phyloP scores from a whole-genome alignment of 768 basidiomycete genomes.

The Agaricus blazei region DNA sequence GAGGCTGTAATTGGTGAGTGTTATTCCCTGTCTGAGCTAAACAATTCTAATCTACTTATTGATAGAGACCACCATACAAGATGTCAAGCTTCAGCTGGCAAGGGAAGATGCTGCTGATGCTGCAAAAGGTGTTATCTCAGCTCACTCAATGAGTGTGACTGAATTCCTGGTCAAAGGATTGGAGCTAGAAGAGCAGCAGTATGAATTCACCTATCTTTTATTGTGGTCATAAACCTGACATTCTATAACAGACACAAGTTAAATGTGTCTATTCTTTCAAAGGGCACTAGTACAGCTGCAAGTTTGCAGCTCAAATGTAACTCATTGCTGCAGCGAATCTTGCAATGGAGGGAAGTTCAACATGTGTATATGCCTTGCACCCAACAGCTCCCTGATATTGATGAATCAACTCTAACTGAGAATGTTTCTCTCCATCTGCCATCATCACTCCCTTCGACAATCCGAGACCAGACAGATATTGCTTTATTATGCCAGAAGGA shows the following conservation, averaged over 20 bases:
- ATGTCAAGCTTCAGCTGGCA: slow-evolving; percentile 5
- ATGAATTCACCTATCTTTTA: slow-evolving; percentile 2
- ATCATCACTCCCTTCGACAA: too few species aligned
- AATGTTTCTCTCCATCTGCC: too few species aligned
- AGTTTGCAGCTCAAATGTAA: background rate
- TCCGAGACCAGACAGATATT: too few species aligned
- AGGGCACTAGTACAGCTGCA: too few species aligned
- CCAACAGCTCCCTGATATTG: background rate
- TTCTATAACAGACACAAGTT: too few species aligned
- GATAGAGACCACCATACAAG: slow-evolving; percentile 9
- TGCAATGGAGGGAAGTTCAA: slow-evolving; percentile 3
- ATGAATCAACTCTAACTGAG: too few species aligned
- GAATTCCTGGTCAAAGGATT: slow-evolving; percentile 11
- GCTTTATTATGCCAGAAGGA: too few species aligned
- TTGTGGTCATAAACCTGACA: too few species aligned
- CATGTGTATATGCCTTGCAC: background rate
- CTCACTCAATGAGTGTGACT: background rate
- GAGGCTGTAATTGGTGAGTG: too few species aligned
- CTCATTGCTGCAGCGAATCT: background rate
- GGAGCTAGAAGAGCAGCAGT: slow-evolving; percentile 18
- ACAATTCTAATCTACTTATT: too few species aligned
- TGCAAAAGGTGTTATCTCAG: slow-evolving; percentile 7
- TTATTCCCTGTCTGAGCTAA: too few species aligned
- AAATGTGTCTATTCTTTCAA: too few species aligned
- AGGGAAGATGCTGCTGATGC: slow-evolving; percentile 11